Base-by-base conservation (phyloP, 805 yeast species). In the Wickerhamomyces kurtzmanii region DNA sequence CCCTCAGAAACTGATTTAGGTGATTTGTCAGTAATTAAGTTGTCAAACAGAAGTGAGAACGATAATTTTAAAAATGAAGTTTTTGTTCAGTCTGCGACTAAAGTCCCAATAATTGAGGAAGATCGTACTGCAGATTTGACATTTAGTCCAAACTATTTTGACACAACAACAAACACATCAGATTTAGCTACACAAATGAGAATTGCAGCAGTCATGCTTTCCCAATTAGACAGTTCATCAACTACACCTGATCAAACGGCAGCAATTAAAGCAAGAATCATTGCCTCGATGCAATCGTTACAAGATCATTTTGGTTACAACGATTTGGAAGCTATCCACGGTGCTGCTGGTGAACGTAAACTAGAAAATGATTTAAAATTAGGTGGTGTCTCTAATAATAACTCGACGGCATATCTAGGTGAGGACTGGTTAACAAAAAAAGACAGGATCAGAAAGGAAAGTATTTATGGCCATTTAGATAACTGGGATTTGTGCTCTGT, bases 401-500 rank as follows among this genome's bases (percentile, higher is more conserved):
- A 48, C 19, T 47, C 50, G 3, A 57, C 55, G 7, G 65, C 78
- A 0, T 81, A 80, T 32, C 52, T 85, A 8, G 96, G 94, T 14
- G 98, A 91, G 54, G 97, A 87, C 49, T 91, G 98, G 98, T 62
- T 64, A 23, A 59, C 81, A 0, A 86, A 89, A 44, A 81, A 75
- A 44, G 78, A 71, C 33, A 62, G 97, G 38, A 87, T 91, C 23
- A 65, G 94, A 31, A 70, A 69, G 28, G 66, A 80, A 11, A 82
- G 94, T 28, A 71, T 74, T 7, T 86, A 63, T 46, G 98, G 98
- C 0, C 91, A 86, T 47, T 53, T 81, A 18, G 82, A 79, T 15
- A 82, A 85, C 49, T 91, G 98, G 98, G 96, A 91, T 37, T 53
- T 91, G 22, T 85, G 89, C 39, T 87, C 96, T 1, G 96, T 89